These are phyloP conservation scores for Aurinia saxatilis DNA, from an alignment of 345 rosid species.

Conservation along the genomic window DNA sequence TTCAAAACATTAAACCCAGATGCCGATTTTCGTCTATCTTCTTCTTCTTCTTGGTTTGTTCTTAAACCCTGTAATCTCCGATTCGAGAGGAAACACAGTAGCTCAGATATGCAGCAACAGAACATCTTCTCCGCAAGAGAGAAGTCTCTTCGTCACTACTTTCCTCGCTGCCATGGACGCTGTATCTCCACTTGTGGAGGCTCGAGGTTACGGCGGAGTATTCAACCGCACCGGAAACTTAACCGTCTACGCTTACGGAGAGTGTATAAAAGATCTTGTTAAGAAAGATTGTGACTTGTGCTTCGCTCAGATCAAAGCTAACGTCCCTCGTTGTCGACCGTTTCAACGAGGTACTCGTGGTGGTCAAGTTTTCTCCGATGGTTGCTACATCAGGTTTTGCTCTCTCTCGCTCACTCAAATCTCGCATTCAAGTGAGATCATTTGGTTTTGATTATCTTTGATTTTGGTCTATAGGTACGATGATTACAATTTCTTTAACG, in stretches of 20 bases:
- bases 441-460: neutral
- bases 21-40: slow-evolving; percentile 5
- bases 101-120: slow-evolving; percentile 56
- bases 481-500: slow-evolving; percentile 60
- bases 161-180: slow-evolving; percentile 52
- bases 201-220: slow-evolving; percentile 38
- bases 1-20: slow-evolving; percentile 3
- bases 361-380: slow-evolving; percentile 66
- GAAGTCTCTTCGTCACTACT: slow-evolving; percentile 35
- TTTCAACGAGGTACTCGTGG: slow-evolving; percentile 65
- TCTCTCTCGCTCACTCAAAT: too few species aligned
- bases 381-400: slow-evolving; percentile 53
- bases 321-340: slow-evolving; percentile 61
- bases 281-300: slow-evolving; percentile 66
- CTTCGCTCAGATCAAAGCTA: slow-evolving; percentile 68
- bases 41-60: slow-evolving; percentile 21
- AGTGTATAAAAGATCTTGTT: slow-evolving; percentile 77
- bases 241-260: slow-evolving; percentile 64
- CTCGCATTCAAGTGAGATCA: too few species aligned
- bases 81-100: slow-evolving; percentile 60
- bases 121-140: slow-evolving; percentile 35
- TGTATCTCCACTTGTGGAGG: slow-evolving; percentile 33
- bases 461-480: slow-evolving; percentile 32
- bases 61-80: slow-evolving; percentile 37
- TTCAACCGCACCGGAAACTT: slow-evolving; percentile 36